Percentiles rank a stretch among this genome's conserved stretches.
Evolutionary conservation across 2,329 filamentous ascomycete species (phyloP).

Genomic region (Tricladium varicosporioides): DNA sequence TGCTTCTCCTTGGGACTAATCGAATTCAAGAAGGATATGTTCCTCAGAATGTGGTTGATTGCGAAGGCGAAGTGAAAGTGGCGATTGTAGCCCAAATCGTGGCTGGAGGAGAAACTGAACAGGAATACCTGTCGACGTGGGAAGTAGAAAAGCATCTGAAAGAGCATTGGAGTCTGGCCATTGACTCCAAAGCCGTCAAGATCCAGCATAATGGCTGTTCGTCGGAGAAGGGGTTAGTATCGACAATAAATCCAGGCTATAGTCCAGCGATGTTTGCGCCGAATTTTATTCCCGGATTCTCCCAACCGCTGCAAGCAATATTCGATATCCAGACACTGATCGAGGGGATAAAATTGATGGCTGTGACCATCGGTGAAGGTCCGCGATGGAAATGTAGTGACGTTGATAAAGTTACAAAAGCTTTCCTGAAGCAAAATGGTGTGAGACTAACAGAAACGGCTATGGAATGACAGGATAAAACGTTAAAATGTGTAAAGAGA

Average conservation of each 20-base stretch:
- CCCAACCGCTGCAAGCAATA: not conserved
- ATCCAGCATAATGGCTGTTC: not conserved
- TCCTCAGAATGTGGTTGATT: not conserved
- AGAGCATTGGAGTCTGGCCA: slow-evolving; percentile 11
- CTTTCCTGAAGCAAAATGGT: slow-evolving; percentile 7
- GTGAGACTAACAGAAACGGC: not conserved
- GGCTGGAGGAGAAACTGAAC: slow-evolving; percentile 4
- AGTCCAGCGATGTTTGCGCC: slow-evolving; percentile 7
- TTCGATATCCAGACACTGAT: slow-evolving; percentile 9
- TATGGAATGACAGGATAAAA: too few species aligned
- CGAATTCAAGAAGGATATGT: not conserved
- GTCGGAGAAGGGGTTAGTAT: not conserved
- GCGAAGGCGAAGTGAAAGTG: not conserved
- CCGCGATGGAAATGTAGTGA: slow-evolving; percentile 16
- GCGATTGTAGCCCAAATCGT: slow-evolving; percentile 7
- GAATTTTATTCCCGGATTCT: slow-evolving; percentile 17
- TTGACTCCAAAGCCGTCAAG: slow-evolving; percentile 13
- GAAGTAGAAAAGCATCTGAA: slow-evolving; percentile 17
- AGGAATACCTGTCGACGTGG: slow-evolving; percentile 16
- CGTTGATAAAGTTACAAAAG: slow-evolving; percentile 11
- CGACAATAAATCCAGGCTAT: not conserved
- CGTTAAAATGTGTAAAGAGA: too few species aligned
- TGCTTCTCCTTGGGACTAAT: slow-evolving; percentile 15
- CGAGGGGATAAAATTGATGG: slow-evolving; percentile 8
- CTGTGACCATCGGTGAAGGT: slow-evolving; percentile 16